Base-by-base conservation (phyloP, 805 yeast genomes). In the Candida ovalis region DNA sequence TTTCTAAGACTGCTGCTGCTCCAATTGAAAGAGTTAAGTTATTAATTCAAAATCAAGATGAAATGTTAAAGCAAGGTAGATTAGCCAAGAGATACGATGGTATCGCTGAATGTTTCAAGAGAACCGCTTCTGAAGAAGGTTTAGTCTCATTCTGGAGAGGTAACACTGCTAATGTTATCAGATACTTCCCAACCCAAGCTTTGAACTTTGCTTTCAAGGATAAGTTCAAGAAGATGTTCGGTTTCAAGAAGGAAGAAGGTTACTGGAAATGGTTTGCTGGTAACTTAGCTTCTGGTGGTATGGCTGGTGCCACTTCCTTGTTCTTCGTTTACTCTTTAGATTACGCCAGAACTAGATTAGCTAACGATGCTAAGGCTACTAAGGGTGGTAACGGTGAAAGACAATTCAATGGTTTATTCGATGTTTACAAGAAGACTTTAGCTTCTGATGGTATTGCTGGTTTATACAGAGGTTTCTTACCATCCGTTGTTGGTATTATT, bases 171-270 rank as follows among this genome's bases (percentile, higher is more conserved):
- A 90, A 90, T 78, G 97, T 90, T 72, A 85, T 90, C 80, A 88
- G 97, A 82, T 90, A 91, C 84, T 90, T 90, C 96, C 97, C 97
- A 75, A 91, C 97, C 74, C 97, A 90, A 80, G 97, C 97, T 67
- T 83, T 90, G 72, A 90, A 90, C 86, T 91, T 90, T 69, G 97
- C 97, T 68, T 91, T 90, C 92, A 91, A 90, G 82, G 97, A 91
- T 75, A 87, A 88, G 79, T 88, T 91, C 80, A 90, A 90, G 85
- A 82, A 83, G 66, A 75, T 90, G 85, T 90, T 90, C 73, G 96
- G 96, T 78, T 89, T 89, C 89, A 90, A 90, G 85, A 90, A 90
- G 84, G 89, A 86, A 47, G 96, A 89, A 66, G 85, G 86, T 64
- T 90, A 90, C 88, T 84, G 86, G 82, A 74, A 72, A 69, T 90